These are phyloP conservation scores for Guadua angustifolia DNA, from an alignment of 176 grass and related monocot species.

Conservation along the genomic window DNA sequence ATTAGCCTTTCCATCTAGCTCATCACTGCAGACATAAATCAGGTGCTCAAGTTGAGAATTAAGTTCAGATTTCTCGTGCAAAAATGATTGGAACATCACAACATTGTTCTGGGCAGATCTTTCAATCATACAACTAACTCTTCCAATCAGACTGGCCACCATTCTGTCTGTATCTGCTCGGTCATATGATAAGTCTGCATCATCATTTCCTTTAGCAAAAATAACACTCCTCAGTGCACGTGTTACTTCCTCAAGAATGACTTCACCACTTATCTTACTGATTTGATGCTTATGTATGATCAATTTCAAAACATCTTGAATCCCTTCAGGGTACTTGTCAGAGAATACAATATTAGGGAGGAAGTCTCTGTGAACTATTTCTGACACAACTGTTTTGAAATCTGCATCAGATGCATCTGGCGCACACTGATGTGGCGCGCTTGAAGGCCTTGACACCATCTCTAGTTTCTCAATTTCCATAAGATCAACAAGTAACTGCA, in stretches of 20 bases:
- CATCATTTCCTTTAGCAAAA: conserved; percentile 9
- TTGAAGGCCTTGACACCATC: conserved; percentile 31
- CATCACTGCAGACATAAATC: no score
- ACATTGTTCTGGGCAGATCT: conserved; percentile 30
- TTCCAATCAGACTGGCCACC: conserved; percentile 39
- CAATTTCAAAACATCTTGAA: conserved; percentile 66
- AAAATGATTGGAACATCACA: conserved; percentile 28
- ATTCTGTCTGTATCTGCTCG: conserved; percentile 23
- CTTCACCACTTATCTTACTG: conserved; percentile 43
- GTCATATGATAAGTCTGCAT: conserved; percentile 21
- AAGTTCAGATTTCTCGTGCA: no score
- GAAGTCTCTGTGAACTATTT: conserved; percentile 26
- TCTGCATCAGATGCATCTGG: conserved; percentile 15
- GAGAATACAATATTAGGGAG: conserved; percentile 35
- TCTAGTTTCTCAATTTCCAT: conserved; percentile 51
- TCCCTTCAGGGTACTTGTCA: conserved; percentile 53
- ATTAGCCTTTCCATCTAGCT: no score
- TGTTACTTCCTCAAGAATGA: conserved; percentile 64
- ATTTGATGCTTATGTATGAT: conserved; percentile 67
- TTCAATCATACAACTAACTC: conserved; percentile 32
- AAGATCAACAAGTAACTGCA: conserved; percentile 51
- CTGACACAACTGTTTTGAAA: background rate
- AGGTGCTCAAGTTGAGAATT: no score
- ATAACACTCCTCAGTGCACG: conserved; percentile 45
- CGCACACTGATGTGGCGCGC: conserved; percentile 4